Conservation (phyloP, 495 filamentous ascomycete genomes). For the Geoglossum glabrum region DNA sequence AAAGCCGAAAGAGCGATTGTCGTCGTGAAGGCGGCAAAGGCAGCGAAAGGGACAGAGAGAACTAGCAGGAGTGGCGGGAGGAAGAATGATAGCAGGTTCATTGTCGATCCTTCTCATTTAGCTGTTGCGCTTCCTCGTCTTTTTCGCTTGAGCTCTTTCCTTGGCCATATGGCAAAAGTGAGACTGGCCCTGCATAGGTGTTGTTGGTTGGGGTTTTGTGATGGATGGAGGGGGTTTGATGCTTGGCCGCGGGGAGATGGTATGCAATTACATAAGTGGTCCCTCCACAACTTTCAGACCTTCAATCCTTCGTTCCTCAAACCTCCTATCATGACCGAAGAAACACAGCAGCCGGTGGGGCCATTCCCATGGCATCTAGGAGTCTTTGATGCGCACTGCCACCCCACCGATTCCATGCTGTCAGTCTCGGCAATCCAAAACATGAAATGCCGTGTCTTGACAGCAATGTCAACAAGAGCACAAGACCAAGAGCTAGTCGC, state of each 20-base stretch:
- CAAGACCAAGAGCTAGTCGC: conserved; percentile 78
- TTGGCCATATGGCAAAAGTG: neutral
- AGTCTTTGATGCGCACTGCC: conserved; percentile 84
- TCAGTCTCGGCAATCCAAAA: conserved; percentile 40
- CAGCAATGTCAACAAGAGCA: conserved; percentile 72
- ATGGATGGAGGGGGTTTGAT: neutral
- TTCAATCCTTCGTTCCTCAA: neutral
- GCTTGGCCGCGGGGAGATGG: neutral
- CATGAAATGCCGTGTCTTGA: conserved; percentile 63
- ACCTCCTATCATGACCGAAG: neutral
- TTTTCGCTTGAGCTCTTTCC: neutral
- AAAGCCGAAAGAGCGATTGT: conserved; percentile 43
- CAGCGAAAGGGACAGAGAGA: conserved; percentile 44
- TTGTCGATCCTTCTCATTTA: neutral
- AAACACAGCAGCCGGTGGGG: conserved; percentile 1
- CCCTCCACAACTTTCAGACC: neutral
- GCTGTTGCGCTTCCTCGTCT: neutral
- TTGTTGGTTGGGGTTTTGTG: neutral
- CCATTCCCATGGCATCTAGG: conserved; percentile 70
- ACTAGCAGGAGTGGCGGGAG: conserved; percentile 42
- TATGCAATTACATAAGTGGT: neutral
- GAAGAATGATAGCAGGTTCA: conserved; percentile 12
- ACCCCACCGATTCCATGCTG: conserved; percentile 91
- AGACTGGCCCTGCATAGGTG: neutral
- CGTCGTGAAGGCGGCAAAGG: conserved; percentile 51